Evolutionary conservation across 225 moss, liverwort and hornwort species (phyloP).

Genomic region (Pseudoscleropodium purum): DNA sequence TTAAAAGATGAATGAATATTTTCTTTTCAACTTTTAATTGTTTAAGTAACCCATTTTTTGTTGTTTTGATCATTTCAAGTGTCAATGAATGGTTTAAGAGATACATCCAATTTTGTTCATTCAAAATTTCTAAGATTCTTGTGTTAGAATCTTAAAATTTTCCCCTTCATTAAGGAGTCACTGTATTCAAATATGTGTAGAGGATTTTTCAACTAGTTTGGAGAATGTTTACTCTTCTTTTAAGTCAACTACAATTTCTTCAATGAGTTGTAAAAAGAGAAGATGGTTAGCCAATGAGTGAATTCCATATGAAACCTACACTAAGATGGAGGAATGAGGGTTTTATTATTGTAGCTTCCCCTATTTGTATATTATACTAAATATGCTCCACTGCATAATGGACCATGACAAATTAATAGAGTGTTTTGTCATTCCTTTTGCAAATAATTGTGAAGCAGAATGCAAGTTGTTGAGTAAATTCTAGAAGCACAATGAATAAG

Average conservation of each 20-base stretch:
- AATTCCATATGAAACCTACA: neutral
- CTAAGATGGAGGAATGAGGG: neutral
- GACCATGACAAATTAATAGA: neutral
- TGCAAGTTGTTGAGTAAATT: neutral
- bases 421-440: neutral
- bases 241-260: neutral
- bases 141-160: neutral
- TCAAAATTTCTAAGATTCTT: neutral
- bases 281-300: neutral
- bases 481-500: neutral
- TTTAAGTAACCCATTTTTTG: neutral
- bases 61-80: neutral
- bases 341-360: accelerated
- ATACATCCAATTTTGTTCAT: neutral
- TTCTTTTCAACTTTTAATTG: neutral
- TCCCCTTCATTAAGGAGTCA: neutral
- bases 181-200: neutral
- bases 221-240: neutral
- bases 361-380: neutral
- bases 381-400: neutral
- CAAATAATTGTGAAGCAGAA: neutral
- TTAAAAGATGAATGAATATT: neutral
- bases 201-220: neutral
- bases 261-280: neutral
- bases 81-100: neutral